These are phyloP conservation scores for Phanerochaete sordida DNA, from an alignment of 768 basidiomycete species.

Conservation along the genomic window DNA sequence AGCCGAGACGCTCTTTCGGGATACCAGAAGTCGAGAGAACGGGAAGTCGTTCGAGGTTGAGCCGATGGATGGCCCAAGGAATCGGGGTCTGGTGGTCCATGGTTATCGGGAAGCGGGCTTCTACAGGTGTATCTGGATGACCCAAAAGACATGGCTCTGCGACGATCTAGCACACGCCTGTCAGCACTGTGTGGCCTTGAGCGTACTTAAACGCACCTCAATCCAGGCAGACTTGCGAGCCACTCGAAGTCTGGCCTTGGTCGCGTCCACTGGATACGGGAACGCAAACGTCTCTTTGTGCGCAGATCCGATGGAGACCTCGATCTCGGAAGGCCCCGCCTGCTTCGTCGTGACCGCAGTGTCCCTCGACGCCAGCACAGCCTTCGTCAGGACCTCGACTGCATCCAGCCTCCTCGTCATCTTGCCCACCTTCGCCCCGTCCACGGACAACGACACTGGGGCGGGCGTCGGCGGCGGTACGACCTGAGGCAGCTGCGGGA, in stretches of 20 bases:
- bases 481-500: not conserved
- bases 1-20: not conserved
- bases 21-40: not conserved
- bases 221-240: not conserved
- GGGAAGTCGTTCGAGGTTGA: conserved; percentile 5
- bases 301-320: not conserved
- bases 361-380: no score
- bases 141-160: no score
- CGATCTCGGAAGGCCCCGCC: not conserved
- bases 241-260: not conserved
- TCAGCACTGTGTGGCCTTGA: not conserved
- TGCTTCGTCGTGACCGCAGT: no score
- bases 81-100: not conserved
- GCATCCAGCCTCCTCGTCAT: no score
- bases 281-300: not conserved
- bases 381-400: no score
- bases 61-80: conserved; percentile 2
- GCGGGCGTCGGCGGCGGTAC: not conserved
- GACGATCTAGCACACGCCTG: not conserved
- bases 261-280: not conserved
- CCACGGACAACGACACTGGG: not conserved
- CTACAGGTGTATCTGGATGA: no score
- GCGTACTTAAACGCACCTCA: not conserved
- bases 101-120: not conserved
- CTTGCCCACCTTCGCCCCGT: not conserved